phyloP scores from a whole-genome alignment of 257 asterid species.

The Forsythia viridissima region DNA sequence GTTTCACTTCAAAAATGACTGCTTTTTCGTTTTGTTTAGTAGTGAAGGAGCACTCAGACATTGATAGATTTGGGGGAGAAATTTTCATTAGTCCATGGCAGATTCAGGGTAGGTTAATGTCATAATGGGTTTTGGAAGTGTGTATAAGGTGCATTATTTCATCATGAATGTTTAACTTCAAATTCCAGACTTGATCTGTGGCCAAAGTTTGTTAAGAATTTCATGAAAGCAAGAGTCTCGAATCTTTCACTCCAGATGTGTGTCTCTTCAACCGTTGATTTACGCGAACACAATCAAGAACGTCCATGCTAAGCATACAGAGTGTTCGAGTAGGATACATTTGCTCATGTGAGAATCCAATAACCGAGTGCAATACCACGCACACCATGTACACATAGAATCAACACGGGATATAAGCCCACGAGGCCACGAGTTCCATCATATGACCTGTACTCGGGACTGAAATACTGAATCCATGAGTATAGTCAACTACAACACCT shows the following conservation, averaged over 20 bases:
- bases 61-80: not conserved
- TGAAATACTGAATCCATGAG: too few relatives aligned
- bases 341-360: not conserved
- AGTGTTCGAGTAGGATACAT: not conserved
- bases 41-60: not conserved
- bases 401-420: too few relatives aligned
- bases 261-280: not conserved
- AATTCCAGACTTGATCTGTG: not conserved
- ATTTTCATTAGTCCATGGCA: not conserved
- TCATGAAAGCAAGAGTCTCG: not conserved
- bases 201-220: too few relatives aligned
- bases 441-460: too few relatives aligned
- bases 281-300: not conserved
- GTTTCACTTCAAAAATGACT: not conserved
- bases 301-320: not conserved
- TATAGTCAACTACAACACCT: too few relatives aligned
- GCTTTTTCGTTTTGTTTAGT: not conserved
- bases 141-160: not conserved
- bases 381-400: too few relatives aligned
- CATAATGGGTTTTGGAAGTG: too few relatives aligned
- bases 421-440: too few relatives aligned
- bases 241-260: not conserved
- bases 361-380: not conserved
- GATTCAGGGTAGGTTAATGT: too few relatives aligned
- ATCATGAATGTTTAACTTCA: not conserved